Evolutionary conservation across 1,284 basidiomycete genomes (phyloP).

Genomic region (Cystobasidium slooffiae): DNA sequence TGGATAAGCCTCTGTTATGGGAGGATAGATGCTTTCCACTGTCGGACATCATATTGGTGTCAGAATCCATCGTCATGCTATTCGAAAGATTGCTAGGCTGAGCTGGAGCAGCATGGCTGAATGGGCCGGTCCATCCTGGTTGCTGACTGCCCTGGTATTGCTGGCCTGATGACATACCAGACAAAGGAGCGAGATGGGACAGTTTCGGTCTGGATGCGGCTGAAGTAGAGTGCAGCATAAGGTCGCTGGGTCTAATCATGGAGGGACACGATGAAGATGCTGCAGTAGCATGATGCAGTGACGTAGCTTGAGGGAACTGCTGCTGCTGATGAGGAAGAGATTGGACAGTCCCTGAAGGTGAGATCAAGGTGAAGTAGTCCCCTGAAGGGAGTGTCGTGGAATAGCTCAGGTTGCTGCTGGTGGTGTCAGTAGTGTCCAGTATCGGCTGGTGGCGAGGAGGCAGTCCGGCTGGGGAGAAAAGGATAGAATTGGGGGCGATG

Average conservation of each 20-base stretch:
- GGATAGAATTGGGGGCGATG: conserved; percentile 23
- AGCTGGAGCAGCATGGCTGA: background rate
- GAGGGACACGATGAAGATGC: background rate
- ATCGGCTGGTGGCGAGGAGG: conserved; percentile 18
- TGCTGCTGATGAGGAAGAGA: conserved; percentile 6
- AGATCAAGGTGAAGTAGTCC: conserved; percentile 16
- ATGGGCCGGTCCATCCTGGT: conserved; percentile 7
- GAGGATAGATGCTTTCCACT: background rate
- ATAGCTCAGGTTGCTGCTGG: background rate
- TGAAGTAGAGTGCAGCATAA: background rate
- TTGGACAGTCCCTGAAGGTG: conserved; percentile 4
- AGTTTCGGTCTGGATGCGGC: conserved; percentile 7
- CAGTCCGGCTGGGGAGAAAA: conserved; percentile 29
- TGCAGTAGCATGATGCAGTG: too few species aligned
- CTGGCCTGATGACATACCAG: background rate
- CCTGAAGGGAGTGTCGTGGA: background rate
- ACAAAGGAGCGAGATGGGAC: background rate
- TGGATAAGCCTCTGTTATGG: conserved; percentile 12
- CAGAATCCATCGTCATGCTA: background rate
- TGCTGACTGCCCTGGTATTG: background rate
- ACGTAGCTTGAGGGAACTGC: background rate
- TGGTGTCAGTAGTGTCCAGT: background rate
- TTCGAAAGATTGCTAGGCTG: conserved; percentile 17
- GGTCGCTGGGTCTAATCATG: background rate
- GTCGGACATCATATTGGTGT: background rate